These are phyloP conservation scores for Starmerella bombicola DNA, from an alignment of 805 yeast genomes.

Conservation along the genomic window DNA sequence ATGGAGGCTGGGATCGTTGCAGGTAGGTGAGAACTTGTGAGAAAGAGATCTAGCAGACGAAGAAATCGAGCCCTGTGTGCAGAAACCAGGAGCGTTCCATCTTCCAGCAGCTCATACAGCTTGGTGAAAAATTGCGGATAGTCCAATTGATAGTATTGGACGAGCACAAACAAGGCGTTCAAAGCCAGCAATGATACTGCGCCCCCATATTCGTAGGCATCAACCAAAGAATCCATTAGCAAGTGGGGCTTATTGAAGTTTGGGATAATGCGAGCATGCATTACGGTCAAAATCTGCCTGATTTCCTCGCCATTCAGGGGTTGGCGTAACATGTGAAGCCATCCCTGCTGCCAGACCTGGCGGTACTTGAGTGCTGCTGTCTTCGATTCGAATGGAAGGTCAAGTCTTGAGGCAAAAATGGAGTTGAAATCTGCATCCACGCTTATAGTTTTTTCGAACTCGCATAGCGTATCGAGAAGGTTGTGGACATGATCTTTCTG, in stretches of 20 bases:
- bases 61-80: conserved; percentile 77
- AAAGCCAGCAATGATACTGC: conserved; percentile 64
- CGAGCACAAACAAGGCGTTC: conserved; percentile 76
- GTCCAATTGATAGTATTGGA: conserved; percentile 71
- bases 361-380: conserved; percentile 16
- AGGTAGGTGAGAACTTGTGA: conserved; percentile 78
- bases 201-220: conserved; percentile 56
- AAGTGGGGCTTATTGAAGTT: conserved; percentile 63
- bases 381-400: conserved; percentile 6
- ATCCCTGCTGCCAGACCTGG: conserved; percentile 50
- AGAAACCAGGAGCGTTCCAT: conserved; percentile 57
- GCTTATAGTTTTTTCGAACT: conserved; percentile 10
- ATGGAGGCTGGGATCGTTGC: conserved; percentile 77
- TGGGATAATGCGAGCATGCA: conserved; percentile 81
- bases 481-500: background rate
- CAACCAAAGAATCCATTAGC: conserved; percentile 88
- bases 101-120: conserved; percentile 64
- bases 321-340: conserved; percentile 41
- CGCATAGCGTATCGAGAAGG: conserved; percentile 10
- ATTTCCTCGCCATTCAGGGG: conserved; percentile 43
- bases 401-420: conserved; percentile 1
- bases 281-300: conserved; percentile 50
- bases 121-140: conserved; percentile 82
- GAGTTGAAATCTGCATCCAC: conserved; percentile 11
- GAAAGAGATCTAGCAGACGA: conserved; percentile 72